Evolutionary conservation across 352 stramenopile species (phyloP).

Genomic region (Phytophthora nicotianae): DNA sequence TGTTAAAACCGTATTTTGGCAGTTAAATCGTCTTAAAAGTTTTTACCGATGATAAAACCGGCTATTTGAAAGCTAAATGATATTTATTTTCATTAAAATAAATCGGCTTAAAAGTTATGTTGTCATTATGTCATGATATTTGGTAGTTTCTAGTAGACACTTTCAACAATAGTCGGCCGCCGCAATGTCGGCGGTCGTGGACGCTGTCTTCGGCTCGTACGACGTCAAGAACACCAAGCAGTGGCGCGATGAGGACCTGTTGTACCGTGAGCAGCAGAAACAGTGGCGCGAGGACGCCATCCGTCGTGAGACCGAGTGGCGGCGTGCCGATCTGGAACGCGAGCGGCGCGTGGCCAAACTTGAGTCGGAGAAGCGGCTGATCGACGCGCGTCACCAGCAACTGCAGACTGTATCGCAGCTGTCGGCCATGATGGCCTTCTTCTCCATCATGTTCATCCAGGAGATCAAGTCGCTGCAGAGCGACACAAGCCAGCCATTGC

Average conservation of each 20-base stretch:
- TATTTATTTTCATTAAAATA: too few species aligned
- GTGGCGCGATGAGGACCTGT: slow-evolving; percentile 81
- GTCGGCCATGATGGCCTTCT: slow-evolving; percentile 68
- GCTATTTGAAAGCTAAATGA: too few species aligned
- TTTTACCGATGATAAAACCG: too few species aligned
- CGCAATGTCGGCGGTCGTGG: slow-evolving; percentile 62
- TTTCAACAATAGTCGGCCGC: too few species aligned
- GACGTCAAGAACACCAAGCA: slow-evolving; percentile 87
- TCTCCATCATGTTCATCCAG: slow-evolving; percentile 78
- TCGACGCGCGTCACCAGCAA: slow-evolving; percentile 73
- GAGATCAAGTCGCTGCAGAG: slow-evolving; percentile 58
- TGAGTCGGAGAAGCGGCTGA: slow-evolving; percentile 78
- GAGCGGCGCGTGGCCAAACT: slow-evolving; percentile 75
- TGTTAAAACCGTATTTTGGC: not conserved
- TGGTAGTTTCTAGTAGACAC: too few species aligned
- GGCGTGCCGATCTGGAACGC: slow-evolving; percentile 69
- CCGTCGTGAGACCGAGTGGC: slow-evolving; percentile 69
- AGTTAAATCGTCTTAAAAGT: too few species aligned
- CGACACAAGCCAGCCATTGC: slow-evolving; percentile 50
- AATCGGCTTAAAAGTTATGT: too few species aligned
- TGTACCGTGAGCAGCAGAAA: slow-evolving; percentile 77
- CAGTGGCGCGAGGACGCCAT: slow-evolving; percentile 83
- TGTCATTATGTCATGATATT: too few species aligned
- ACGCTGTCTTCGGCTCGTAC: slow-evolving; percentile 86
- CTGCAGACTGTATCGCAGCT: slow-evolving; percentile 67